phyloP scores from a whole-genome alignment of 2,329 filamentous ascomycete genomes.

The Fusarium compactum region DNA sequence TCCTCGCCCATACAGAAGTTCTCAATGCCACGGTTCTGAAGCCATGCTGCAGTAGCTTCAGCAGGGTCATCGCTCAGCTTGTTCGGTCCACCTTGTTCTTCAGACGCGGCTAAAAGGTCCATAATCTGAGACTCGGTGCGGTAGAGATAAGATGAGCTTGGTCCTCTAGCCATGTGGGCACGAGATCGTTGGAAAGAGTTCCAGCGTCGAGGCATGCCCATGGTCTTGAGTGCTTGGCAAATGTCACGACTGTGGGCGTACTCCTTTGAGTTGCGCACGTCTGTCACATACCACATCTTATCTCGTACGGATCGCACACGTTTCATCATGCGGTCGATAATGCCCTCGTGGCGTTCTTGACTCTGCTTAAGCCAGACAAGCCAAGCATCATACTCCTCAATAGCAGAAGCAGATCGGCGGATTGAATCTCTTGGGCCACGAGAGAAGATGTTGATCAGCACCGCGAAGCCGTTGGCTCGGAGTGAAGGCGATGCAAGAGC shows the following conservation, averaged over 20 bases:
- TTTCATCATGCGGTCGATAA: slow-evolving; percentile 80
- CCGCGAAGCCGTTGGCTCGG: slow-evolving; percentile 75
- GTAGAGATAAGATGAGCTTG: slow-evolving; percentile 74
- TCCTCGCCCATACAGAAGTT: slow-evolving; percentile 97
- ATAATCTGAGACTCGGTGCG: slow-evolving; percentile 87
- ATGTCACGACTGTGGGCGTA: slow-evolving; percentile 91
- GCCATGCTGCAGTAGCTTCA: slow-evolving; percentile 84
- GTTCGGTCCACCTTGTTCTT: slow-evolving; percentile 89
- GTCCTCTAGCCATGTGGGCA: slow-evolving; percentile 60
- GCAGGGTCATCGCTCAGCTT: slow-evolving; percentile 97
- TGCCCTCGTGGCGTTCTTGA: slow-evolving; percentile 79
- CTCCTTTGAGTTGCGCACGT: slow-evolving; percentile 88
- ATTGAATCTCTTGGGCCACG: slow-evolving; percentile 77
- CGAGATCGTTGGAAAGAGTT: slow-evolving; percentile 64
- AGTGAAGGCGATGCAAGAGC: slow-evolving; percentile 71
- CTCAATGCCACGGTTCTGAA: slow-evolving; percentile 83
- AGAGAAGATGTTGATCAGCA: slow-evolving; percentile 79
- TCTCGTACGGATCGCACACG: slow-evolving; percentile 82
- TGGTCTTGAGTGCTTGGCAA: slow-evolving; percentile 87
- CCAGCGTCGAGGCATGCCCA: slow-evolving; percentile 76
- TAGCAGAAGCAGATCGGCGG: slow-evolving; percentile 75
- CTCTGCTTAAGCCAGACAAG: slow-evolving; percentile 86
- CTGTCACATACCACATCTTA: slow-evolving; percentile 99
- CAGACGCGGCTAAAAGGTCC: slow-evolving; percentile 84
- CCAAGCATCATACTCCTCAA: slow-evolving; percentile 84